Evolutionary conservation across 345 rosid genomes (phyloP).

Genomic region (Citrus sinensis): DVS_A1.0 CM039162.1:5170501-5171000

Average conservation of each 20-base stretch:
- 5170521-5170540: slow-evolving; percentile 71
- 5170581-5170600: slow-evolving; percentile 59
- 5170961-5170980: slow-evolving; percentile 59
- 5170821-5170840: slow-evolving; percentile 51
- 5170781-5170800: slow-evolving; percentile 84
- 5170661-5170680: slow-evolving; percentile 49
- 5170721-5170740: slow-evolving; percentile 52
- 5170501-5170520: slow-evolving; percentile 86
- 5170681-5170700: slow-evolving; percentile 32
- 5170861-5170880: background rate
- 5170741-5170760: slow-evolving; percentile 52
- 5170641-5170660: slow-evolving; percentile 48
- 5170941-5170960: slow-evolving; percentile 12
- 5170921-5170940: slow-evolving; percentile 36
- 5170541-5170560: slow-evolving; percentile 60
- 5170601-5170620: slow-evolving; percentile 50
- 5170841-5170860: slow-evolving; percentile 56
- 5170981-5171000: slow-evolving; percentile 61
- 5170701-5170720: slow-evolving; percentile 63
- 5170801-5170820: slow-evolving; percentile 53
- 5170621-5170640: slow-evolving; percentile 73
- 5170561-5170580: slow-evolving; percentile 94
- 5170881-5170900: slow-evolving; percentile 10
- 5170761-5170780: slow-evolving; percentile 46
- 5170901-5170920: slow-evolving; percentile 59